Base-by-base conservation (phyloP, 768 basidiomycete species). In the Rhodotorula taiwanensis region DNA sequence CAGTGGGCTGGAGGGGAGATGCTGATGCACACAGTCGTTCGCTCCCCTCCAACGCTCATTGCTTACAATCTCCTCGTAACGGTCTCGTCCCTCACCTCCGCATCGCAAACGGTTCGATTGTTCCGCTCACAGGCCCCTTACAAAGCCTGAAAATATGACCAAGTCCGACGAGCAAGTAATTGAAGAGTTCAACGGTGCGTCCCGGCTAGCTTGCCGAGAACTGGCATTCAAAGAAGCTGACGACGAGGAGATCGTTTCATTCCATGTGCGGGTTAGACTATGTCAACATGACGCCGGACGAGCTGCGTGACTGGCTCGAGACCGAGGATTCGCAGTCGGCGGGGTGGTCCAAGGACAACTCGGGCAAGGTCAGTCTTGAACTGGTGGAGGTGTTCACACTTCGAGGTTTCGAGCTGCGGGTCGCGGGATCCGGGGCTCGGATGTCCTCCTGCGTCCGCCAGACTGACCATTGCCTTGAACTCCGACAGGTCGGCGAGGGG, bases 211-310 rank as follows among this genome's bases (percentile, higher is more conserved):
- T 36, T 13, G 5, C 7, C 20, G 15, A 6, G 0, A 21, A 28
- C 48, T 50, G 25, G 28, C 48, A 41, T 11, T 45, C 39, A 51
- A 30, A 39, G 10, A 10, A 10, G 36, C 10, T 16, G 9, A 16
- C 36, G 36, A 39, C n/a, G n/a, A n/a, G n/a, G n/a, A n/a, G n/a
- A n/a, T n/a, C n/a, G n/a, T n/a, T 28, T 23, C 52, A 14, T 41
- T 27, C 13, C 31, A 7, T 20, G 3, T 25, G 20, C 36, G 27
- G 20, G 16, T 21, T 51, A n/a, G 76, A 78, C 54, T 70, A 76
- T 62, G 77, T 78, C 70, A 77, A 77, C 66, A 77, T 77, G 76
- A 74, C 75, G 15, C 74, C 76, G 10, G 73, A 75, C 52, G 77
- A 77, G 62, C 75, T 78, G 15, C 71, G 74, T 25, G 68, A 71